phyloP scores from a whole-genome alignment of 495 filamentous ascomycete species.

The Terfezia boudieri region DNA sequence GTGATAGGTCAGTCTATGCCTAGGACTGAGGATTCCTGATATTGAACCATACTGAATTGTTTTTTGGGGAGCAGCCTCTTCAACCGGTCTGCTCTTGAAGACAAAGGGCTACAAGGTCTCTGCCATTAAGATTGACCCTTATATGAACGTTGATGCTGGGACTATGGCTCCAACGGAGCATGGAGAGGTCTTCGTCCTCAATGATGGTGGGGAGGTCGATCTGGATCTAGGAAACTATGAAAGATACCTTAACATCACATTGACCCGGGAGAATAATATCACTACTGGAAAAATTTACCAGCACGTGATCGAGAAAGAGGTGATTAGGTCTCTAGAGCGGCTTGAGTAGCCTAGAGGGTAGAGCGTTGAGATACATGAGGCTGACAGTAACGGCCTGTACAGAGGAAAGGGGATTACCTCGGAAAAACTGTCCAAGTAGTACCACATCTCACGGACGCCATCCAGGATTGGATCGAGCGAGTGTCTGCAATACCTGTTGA shows the following conservation, averaged over 20 bases:
- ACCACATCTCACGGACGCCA: conserved; percentile 71
- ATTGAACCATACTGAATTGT: conserved; percentile 6
- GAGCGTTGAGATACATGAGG: not conserved
- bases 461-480: conserved; percentile 79
- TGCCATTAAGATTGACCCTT: conserved; percentile 64
- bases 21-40: conserved; percentile 3
- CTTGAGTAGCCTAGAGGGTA: not conserved
- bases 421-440: conserved; percentile 88
- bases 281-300: conserved; percentile 92
- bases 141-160: conserved; percentile 71
- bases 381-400: conserved; percentile 10
- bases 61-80: conserved; percentile 30
- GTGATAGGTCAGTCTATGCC: conserved; percentile 38
- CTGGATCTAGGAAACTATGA: conserved; percentile 96
- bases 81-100: conserved; percentile 63
- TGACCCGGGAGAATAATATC: conserved; percentile 68
- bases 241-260: conserved; percentile 48
- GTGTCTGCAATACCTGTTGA: conserved; percentile 77
- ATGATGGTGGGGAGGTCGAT: conserved; percentile 66
- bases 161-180: conserved; percentile 63
- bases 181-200: conserved; percentile 51
- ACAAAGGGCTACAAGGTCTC: conserved; percentile 50
- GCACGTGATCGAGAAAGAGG: conserved; percentile 47
- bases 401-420: conserved; percentile 66
- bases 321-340: not conserved